Base-by-base conservation (phyloP, 1,284 basidiomycete genomes). In the Pulchroboletus neoregius region DNA sequence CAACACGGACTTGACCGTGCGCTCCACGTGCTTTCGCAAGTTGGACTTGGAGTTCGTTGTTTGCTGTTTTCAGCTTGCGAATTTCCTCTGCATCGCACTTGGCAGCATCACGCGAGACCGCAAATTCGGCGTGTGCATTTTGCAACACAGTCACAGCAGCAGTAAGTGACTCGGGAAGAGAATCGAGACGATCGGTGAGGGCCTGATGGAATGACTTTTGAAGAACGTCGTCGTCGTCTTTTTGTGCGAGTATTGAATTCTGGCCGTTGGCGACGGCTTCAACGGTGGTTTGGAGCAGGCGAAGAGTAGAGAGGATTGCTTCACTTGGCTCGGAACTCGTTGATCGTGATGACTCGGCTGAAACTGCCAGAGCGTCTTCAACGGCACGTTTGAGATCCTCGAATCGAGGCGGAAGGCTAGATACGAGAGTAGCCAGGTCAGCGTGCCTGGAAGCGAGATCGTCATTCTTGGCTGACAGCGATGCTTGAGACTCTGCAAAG, bases 1-100 rank as follows among this genome's bases (percentile, higher is more conserved):
- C 87, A 16, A 85, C 85, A n/a, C 84, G 80, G 9, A 84, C 75
- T 60, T 86, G 82, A 4, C 86, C 86, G 57, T 88, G 83, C 13
- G 79, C 79, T 15, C 79, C 78, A 39, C 87, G 82, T 35, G 87
- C 84, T 66, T 86, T 88, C 5, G 78, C 76, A 8, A 90, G 59
- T 56, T 88, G 82, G 20, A 82, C 69, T 57, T 88, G 84, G 39
- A 80, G 69, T 7, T 89, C 86, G 5, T 76, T 68, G 58, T 85
- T 88, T 10, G 71, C 55, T 22, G 56, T 45, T 49, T 68, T 67
- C 27, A 78, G 56, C 34, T 76, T 78, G 32, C 81, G 78, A 46
- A 87, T 70, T 43, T 89, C 87, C 13, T 88, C 83, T 30, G 80
- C 64, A 56, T 87, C 83, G 36, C 76, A 76, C 59, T 77, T 77